Evolutionary conservation across 2,329 filamentous ascomycete genomes (phyloP), one percentile per base, ranked within the genome.

Genomic region (Eutypella sp.): DNA sequence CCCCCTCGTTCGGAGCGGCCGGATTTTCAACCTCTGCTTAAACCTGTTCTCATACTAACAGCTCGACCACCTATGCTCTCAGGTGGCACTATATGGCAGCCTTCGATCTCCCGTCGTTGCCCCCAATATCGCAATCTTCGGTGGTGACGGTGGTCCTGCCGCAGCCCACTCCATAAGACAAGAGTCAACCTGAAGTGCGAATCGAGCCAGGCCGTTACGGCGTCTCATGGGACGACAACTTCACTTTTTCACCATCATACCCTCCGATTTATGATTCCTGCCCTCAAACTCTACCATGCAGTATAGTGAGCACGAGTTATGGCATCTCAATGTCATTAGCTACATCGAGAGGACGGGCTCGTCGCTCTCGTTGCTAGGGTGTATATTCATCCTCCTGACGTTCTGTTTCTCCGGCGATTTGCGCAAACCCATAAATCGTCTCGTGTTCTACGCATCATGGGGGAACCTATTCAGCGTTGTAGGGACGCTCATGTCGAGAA

Each of bases 351-450:
- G 88, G 41, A 69, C 77, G 15, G 81, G 82, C 58, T 91, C 87
- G 0, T 74, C 82, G 7, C 66, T 91, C 37, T 92, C 88, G 1
- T 64, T 93, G 1, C 42, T 85, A 2, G 87, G 86, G 46, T 87
- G 83, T 37, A 55, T 83, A 25, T 81, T 91, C 61, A 85, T 90
- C 58, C 81, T 92, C 44, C 56, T 72, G 45, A 90, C 86, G 3
- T 93, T 91, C 59, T 67, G 78, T 24, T 64, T 67, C n/a, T 87
- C 84, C 25, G 75, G 73, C 15, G 75, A 76, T 5, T 93, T 93
- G 61, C 85, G 87, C 58, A 92, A 90, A 60, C 86, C 88, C n/a
- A 90, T 93, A 68, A 93, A 93, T 60, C 77, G 89, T 16, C 74
- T 95, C 0, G 83, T 92, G 9, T 92, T 95, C 64, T 93, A 86